Evolutionary conservation across 768 basidiomycete genomes (phyloP).

Genomic region (Daedalea quercina): DNA sequence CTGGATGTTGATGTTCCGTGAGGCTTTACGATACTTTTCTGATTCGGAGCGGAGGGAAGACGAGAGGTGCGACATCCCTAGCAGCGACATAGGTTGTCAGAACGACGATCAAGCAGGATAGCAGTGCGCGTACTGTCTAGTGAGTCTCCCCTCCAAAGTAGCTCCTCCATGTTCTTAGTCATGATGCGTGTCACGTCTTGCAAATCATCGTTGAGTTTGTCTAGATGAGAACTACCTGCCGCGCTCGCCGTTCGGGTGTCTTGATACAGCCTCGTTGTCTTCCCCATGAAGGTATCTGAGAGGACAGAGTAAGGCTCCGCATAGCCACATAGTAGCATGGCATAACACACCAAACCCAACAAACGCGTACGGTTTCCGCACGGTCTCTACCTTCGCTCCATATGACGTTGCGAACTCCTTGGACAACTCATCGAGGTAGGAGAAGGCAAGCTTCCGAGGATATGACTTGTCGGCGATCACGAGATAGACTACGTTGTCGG

Average conservation of each 20-base stretch:
- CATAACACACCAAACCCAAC: slow-evolving; percentile 84
- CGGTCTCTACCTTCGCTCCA: slow-evolving; percentile 86
- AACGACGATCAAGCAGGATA: neutral
- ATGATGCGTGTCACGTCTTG: slow-evolving; percentile 98
- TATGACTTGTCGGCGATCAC: slow-evolving; percentile 96
- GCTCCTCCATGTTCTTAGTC: slow-evolving; percentile 99
- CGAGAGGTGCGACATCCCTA: slow-evolving; percentile 96
- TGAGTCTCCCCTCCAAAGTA: slow-evolving; percentile 96
- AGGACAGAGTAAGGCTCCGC: neutral
- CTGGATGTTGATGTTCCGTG: slow-evolving; percentile 88
- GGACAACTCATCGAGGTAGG: slow-evolving; percentile 92
- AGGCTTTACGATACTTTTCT: slow-evolving; percentile 94
- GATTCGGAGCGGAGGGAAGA: slow-evolving; percentile 93
- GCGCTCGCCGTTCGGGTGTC: slow-evolving; percentile 85
- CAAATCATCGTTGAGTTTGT: slow-evolving; percentile 90
- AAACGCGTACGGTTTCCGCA: slow-evolving; percentile 97
- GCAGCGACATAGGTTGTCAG: neutral
- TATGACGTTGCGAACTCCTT: slow-evolving; percentile 94
- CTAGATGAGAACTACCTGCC: slow-evolving; percentile 58
- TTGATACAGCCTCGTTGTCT: slow-evolving; percentile 90
- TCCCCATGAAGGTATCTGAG: slow-evolving; percentile 96
- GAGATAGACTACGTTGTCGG: slow-evolving; percentile 91
- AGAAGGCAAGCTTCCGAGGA: slow-evolving; percentile 94
- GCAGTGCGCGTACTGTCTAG: slow-evolving; percentile 67
- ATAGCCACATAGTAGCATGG: neutral